A percentile compares a stretch with the other conserved stretches of the same genome.
These are phyloP conservation scores for Recurvomyces mirabilis DNA, from an alignment of 495 filamentous ascomycete genomes.

Conservation along the genomic window DNA sequence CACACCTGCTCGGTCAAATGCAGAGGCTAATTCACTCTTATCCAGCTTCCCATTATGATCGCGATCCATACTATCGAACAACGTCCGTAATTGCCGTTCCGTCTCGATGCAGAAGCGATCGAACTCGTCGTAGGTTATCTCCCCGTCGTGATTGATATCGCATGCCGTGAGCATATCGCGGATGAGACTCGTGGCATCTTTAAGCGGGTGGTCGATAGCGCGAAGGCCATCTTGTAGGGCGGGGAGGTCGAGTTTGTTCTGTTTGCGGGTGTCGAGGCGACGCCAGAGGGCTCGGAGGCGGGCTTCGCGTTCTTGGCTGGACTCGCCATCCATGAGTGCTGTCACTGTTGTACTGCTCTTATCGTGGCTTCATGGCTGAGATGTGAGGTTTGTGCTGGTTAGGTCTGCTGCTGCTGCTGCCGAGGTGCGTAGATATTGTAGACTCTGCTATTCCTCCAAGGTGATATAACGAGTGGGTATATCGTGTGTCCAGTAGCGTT, in stretches of 20 bases:
- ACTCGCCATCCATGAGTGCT: conserved; percentile 30
- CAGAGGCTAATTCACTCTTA: conserved; percentile 65
- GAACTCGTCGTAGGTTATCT: conserved; percentile 88
- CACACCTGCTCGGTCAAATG: conserved; percentile 69
- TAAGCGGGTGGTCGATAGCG: conserved; percentile 88
- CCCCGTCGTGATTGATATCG: conserved; percentile 76
- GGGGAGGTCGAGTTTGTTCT: conserved; percentile 69
- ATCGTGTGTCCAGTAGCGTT: too few relatives aligned
- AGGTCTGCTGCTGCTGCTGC: neutral
- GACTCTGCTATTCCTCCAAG: too few relatives aligned
- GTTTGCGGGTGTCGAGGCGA: conserved; percentile 60
- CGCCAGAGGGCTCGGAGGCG: conserved; percentile 72
- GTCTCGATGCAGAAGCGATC: conserved; percentile 74
- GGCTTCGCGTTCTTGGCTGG: conserved; percentile 55
- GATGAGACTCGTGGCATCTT: conserved; percentile 85
- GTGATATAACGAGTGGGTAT: too few relatives aligned
- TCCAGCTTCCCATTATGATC: conserved; percentile 82
- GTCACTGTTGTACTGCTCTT: conserved; percentile 2
- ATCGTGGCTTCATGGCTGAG: conserved; percentile 17
- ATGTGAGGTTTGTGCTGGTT: neutral
- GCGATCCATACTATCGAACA: conserved; percentile 81
- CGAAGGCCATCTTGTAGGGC: conserved; percentile 73
- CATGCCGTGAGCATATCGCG: conserved; percentile 65
- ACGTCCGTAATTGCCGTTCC: conserved; percentile 63
- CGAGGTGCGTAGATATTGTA: neutral